Conservation (phyloP, 345 rosid genomes). For the Ceriops decandra region DNA sequence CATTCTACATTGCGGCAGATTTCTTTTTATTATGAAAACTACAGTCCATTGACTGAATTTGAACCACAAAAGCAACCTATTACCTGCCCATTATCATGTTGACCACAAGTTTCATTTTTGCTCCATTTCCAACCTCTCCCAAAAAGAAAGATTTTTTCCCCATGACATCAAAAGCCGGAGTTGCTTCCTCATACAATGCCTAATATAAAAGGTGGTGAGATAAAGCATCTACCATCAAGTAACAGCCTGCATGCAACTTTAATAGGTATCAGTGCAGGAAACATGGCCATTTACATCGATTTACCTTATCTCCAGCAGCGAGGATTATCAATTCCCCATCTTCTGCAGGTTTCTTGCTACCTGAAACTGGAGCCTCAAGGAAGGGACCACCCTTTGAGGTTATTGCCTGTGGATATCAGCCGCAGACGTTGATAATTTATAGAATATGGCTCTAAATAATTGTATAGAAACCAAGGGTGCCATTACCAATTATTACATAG, state of each 20-base stretch:
- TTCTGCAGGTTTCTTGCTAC: constrained; percentile 97
- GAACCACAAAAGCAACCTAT: constrained; percentile 2
- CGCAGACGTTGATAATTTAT: not conserved
- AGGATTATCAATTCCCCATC: constrained; percentile 89
- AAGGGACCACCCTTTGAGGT: constrained; percentile 71
- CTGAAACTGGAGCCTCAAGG: constrained; percentile 95
- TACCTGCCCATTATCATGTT: constrained; percentile 99
- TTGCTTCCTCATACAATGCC: constrained; percentile 68
- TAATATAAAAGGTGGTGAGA: constrained; percentile 18
- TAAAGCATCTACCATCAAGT: constrained; percentile 5
- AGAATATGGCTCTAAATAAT: not conserved
- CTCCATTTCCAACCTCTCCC: constrained; percentile 90
- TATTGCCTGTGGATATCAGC: constrained; percentile 52
- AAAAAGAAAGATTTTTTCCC: constrained; percentile 88
- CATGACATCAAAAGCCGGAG: constrained; percentile 73
- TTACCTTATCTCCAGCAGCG: constrained; percentile 93
- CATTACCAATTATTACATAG: no score
- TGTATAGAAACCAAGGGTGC: not conserved
- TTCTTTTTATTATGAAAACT: not conserved
- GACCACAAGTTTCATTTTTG: constrained; percentile 91
- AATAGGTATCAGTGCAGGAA: not conserved
- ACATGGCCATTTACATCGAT: not conserved
- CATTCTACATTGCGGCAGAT: not conserved
- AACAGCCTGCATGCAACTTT: not conserved
- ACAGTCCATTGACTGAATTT: not conserved